Evolutionary conservation across 2,329 filamentous ascomycete genomes (phyloP).

Genomic region (Talaromyces islandicus): DNA sequence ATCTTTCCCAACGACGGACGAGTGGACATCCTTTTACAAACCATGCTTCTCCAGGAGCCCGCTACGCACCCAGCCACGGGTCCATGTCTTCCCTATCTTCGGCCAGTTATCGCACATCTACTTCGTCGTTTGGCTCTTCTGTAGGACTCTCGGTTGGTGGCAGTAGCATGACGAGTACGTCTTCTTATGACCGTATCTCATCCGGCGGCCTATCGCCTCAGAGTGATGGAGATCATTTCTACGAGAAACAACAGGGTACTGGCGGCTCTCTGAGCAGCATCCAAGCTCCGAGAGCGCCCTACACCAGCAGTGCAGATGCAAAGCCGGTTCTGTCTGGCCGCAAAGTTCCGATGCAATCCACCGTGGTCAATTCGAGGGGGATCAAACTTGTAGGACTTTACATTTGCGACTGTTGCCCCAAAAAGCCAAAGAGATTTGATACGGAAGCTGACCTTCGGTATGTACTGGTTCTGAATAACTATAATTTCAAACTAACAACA

Average conservation of each 20-base stretch:
- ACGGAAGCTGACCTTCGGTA: slow-evolving; percentile 78
- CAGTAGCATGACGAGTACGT: slow-evolving; percentile 61
- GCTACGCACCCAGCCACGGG: slow-evolving; percentile 52
- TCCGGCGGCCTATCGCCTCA: slow-evolving; percentile 55
- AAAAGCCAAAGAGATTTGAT: slow-evolving; percentile 95
- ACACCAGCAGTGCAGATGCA: slow-evolving; percentile 32
- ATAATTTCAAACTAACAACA: neutral
- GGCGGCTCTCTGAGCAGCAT: slow-evolving; percentile 37
- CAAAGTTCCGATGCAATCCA: slow-evolving; percentile 43
- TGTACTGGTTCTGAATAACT: slow-evolving; percentile 25
- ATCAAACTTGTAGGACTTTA: slow-evolving; percentile 38
- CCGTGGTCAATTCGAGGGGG: slow-evolving; percentile 4
- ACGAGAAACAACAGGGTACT: slow-evolving; percentile 48
- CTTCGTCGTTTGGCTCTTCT: slow-evolving; percentile 31
- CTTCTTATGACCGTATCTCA: slow-evolving; percentile 56
- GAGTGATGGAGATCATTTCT: slow-evolving; percentile 48
- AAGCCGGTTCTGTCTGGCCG: slow-evolving; percentile 33
- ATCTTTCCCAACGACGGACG: slow-evolving; percentile 51
- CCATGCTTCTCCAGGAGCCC: slow-evolving; percentile 48
- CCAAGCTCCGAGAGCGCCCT: slow-evolving; percentile 15
- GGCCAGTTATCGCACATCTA: slow-evolving; percentile 53
- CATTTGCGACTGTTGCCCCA: slow-evolving; percentile 92
- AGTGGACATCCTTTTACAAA: slow-evolving; percentile 49
- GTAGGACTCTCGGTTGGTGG: slow-evolving; percentile 52
- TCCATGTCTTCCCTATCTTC: slow-evolving; percentile 64